Conservation (phyloP, 352 stramenopile species). For the Pythium utonaiense region DNA sequence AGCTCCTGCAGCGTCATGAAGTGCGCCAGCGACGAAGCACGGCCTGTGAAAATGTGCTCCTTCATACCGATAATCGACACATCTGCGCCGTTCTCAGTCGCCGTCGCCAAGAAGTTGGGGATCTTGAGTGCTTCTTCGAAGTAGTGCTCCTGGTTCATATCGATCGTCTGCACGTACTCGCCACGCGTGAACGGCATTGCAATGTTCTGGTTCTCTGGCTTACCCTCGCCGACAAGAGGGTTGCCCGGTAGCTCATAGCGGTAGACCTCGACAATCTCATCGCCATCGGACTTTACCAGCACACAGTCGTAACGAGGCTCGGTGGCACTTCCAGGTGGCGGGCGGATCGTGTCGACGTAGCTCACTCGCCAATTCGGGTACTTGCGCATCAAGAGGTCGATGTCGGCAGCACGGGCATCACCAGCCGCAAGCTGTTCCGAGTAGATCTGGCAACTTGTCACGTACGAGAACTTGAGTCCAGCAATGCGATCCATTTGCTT, state of each 20-base stretch:
- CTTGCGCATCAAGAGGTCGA: conserved; percentile 96
- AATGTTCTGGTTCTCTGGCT: conserved; percentile 88
- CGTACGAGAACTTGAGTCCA: conserved; percentile 85
- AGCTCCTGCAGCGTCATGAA: conserved; percentile 89
- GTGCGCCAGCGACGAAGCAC: conserved; percentile 75
- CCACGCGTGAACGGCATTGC: conserved; percentile 82
- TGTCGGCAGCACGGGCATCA: conserved; percentile 89
- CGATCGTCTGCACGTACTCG: conserved; percentile 87
- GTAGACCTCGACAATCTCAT: conserved; percentile 87
- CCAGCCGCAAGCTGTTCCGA: conserved; percentile 70
- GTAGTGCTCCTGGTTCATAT: conserved; percentile 91
- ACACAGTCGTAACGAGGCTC: conserved; percentile 81
- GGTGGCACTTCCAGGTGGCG: conserved; percentile 51
- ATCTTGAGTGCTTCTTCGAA: conserved; percentile 90
- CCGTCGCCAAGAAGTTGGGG: conserved; percentile 82
- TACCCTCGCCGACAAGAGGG: conserved; percentile 80
- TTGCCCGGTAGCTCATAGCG: conserved; percentile 83
- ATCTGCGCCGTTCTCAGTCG: conserved; percentile 54
- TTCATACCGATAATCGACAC: conserved; percentile 88
- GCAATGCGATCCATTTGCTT: conserved; percentile 88
- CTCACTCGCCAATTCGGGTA: conserved; percentile 93
- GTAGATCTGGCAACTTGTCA: conserved; percentile 90
- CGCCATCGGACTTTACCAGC: conserved; percentile 75
- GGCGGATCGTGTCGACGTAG: conserved; percentile 85
- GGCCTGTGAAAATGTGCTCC: conserved; percentile 87